phyloP scores from a whole-genome alignment of 345 rosid genomes.

The Reutealis trisperma region DNA sequence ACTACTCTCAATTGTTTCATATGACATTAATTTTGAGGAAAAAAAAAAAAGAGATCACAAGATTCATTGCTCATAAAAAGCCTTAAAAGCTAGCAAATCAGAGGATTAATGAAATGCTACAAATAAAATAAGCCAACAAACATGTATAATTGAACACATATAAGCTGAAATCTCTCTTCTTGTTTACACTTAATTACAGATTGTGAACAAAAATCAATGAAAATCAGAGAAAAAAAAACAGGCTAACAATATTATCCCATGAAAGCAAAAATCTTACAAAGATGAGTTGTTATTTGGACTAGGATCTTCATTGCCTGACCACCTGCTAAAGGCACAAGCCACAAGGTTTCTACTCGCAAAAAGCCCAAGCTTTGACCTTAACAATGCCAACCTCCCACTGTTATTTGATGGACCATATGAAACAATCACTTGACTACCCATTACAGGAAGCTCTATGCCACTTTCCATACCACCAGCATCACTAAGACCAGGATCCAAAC shows the following conservation, averaged over 20 bases:
- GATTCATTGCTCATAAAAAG: too few species aligned
- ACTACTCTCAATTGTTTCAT: too few species aligned
- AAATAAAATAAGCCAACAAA: too few species aligned
- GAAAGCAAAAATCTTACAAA: background rate
- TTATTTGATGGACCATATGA: conserved; percentile 38
- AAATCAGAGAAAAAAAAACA: background rate
- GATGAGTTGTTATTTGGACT: conserved; percentile 31
- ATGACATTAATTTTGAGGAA: too few species aligned
- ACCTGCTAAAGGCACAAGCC: conserved; percentile 56
- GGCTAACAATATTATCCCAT: background rate
- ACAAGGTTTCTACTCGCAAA: conserved; percentile 55
- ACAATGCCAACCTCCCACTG: conserved; percentile 52
- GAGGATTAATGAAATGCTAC: too few species aligned
- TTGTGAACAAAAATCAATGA: background rate
- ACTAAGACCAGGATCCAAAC: conserved; percentile 30
- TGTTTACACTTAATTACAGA: background rate
- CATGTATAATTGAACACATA: too few species aligned
- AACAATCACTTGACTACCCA: conserved; percentile 32
- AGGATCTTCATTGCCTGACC: conserved; percentile 43
- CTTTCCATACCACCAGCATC: conserved; percentile 48
- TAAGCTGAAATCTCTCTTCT: background rate
- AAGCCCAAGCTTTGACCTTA: conserved; percentile 57
- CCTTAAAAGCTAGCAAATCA: too few species aligned
- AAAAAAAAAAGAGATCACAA: too few species aligned
- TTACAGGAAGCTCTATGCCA: conserved; percentile 35